Percentiles rank a stretch among this genome's conserved stretches.
phyloP scores from a whole-genome alignment of 805 yeast genomes.

The Teunomyces atbi region DNA sequence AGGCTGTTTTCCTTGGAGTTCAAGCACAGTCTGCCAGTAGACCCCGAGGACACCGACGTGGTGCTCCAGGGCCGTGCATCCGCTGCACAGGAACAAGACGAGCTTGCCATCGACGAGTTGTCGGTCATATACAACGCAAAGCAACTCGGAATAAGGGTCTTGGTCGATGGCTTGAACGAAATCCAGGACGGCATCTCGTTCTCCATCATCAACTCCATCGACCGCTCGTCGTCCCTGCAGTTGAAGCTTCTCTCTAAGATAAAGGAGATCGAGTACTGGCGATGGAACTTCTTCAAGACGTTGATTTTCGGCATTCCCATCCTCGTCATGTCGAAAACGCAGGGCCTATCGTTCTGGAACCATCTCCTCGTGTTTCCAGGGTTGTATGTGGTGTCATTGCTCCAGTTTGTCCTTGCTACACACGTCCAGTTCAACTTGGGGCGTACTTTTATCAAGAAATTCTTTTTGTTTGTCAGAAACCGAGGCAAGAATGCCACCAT shows the following conservation, averaged over 20 bases:
- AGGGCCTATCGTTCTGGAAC: conserved; percentile 30
- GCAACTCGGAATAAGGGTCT: conserved; percentile 58
- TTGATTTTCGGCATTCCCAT: conserved; percentile 64
- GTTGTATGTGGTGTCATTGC: conserved; percentile 57
- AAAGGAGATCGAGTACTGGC: conserved; percentile 76
- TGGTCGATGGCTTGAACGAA: conserved; percentile 45
- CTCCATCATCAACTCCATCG: conserved; percentile 44
- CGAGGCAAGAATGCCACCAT: conserved; percentile 65
- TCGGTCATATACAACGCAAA: conserved; percentile 50
- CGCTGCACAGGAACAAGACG: conserved; percentile 14
- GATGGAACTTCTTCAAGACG: conserved; percentile 49
- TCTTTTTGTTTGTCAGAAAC: conserved; percentile 63
- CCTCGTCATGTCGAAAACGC: conserved; percentile 49
- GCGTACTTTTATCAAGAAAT: conserved; percentile 58
- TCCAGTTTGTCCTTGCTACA: conserved; percentile 56
- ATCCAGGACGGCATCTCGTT: conserved; percentile 59
- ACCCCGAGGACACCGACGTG: conserved; percentile 15
- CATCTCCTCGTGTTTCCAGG: conserved; percentile 51
- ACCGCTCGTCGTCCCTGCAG: conserved; percentile 60
- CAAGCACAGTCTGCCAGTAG: conserved; percentile 8
- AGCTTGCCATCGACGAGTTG: conserved; percentile 31
- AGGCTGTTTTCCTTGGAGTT: conserved; percentile 22
- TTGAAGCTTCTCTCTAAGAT: conserved; percentile 63
- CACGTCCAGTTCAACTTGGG: conserved; percentile 72
- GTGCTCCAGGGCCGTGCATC: conserved; percentile 8